Evolutionary conservation across 495 filamentous ascomycete genomes (phyloP), one percentile per base, ranked within the genome.

Genomic region (Xeromyces bisporus): DNA sequence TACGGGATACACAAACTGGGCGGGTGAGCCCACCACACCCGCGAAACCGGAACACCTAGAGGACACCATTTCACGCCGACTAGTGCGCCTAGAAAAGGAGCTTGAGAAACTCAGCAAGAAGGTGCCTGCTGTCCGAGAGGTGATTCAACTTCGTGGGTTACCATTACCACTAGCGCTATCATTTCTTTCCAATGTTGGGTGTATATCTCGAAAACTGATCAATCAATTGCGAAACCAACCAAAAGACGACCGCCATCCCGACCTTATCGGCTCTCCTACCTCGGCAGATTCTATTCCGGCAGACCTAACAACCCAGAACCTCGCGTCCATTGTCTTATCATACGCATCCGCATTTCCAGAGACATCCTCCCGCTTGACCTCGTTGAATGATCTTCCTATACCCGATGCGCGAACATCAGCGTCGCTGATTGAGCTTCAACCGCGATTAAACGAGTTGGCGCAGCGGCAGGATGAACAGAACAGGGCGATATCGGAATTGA

Each of bases 341-440:
- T 74, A 75, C 26, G 78, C 80, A 0, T 64, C 78, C 9, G 64
- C 70, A 2, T 93, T 78, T 54, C 76, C 77, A 11, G 66, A 75
- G 13, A 82, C 76, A 0, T 73, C 77, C 4, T 92, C 84, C 0
- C 74, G 74, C 6, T 68, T 92, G 6, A 77, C 75, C n/a, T 77
- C 79, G 1, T 71, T 86, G 11, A 64, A 68, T 18, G 84, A 92
- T 56, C 69, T 78, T 1, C 73, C 80, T 3, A 56, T 93, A 6
- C 82, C 86, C 2, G 67, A 78, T 24, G 62, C 80, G 0, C 56
- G 69, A 23, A 56, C 62, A 23, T 79, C 80, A n/a, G 62, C 74
- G 2, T 55, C 63, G 7, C 55, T 97, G 0, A 72, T 80, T 15
- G 58, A 69, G 12, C 58, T 92, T 1, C 58, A 72, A 14, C 82